phyloP scores from a whole-genome alignment of 306 rosid genomes.

The Pachyrhizus erosus region DNA sequence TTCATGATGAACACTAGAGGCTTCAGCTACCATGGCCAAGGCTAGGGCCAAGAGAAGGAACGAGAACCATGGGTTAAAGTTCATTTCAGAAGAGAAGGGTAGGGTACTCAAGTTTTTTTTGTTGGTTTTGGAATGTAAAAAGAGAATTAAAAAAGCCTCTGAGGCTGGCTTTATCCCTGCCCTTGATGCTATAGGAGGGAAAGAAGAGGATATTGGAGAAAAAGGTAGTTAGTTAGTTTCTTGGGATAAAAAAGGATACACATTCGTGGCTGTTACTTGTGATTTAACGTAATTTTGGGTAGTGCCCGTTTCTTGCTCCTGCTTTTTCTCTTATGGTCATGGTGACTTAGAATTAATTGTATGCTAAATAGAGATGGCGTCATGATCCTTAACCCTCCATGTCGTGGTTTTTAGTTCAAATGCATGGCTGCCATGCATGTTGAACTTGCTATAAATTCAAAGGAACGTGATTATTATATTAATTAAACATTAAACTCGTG shows the following conservation, averaged over 20 bases:
- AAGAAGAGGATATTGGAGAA: conserved; percentile 8
- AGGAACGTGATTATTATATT: neutral
- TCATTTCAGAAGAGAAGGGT: conserved; percentile 43
- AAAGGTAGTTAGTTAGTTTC: conserved; percentile 8
- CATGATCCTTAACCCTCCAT: too few relatives aligned
- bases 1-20: conserved; percentile 34
- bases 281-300: conserved; percentile 30
- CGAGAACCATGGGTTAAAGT: conserved; percentile 38
- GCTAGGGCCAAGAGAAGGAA: conserved; percentile 41
- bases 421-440: neutral
- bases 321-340: neutral
- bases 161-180: conserved; percentile 20
- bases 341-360: neutral
- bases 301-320: conserved; percentile 34
- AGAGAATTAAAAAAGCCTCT: neutral
- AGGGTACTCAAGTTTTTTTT: neutral
- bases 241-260: conserved; percentile 27
- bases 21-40: conserved; percentile 46
- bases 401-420: neutral
- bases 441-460: neutral
- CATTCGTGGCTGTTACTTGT: conserved; percentile 5
- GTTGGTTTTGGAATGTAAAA: neutral
- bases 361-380: neutral
- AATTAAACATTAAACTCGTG: neutral
- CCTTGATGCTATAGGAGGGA: conserved; percentile 42